Evolutionary conservation across 2,329 filamentous ascomycete species (phyloP).

Genomic region (Paramyrothecium roridum): DNA sequence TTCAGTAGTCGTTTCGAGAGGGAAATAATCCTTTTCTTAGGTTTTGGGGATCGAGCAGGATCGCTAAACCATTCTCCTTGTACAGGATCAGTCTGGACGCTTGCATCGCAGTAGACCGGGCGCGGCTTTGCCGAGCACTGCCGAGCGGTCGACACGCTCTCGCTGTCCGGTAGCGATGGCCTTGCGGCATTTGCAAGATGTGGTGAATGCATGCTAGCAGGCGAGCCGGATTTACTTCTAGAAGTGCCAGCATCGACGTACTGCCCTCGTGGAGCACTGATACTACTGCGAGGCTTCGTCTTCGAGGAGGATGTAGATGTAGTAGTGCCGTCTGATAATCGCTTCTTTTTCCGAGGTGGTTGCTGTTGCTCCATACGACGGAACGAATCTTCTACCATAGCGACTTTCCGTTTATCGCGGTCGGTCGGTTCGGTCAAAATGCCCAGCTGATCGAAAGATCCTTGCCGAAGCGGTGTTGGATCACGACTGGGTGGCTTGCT

Average conservation of each 20-base stretch:
- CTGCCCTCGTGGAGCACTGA: slow-evolving; percentile 28
- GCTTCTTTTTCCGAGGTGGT: slow-evolving; percentile 59
- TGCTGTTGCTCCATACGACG: slow-evolving; percentile 59
- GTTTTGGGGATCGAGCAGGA: slow-evolving; percentile 27
- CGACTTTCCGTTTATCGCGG: slow-evolving; percentile 64
- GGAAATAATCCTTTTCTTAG: slow-evolving; percentile 48
- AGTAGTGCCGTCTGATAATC: slow-evolving; percentile 51
- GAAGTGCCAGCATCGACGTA: slow-evolving; percentile 54
- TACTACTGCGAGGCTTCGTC: slow-evolving; percentile 35
- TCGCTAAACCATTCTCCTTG: slow-evolving; percentile 51
- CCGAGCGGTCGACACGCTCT: slow-evolving; percentile 23
- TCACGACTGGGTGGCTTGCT: slow-evolving; percentile 68
- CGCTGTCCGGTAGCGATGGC: slow-evolving; percentile 20
- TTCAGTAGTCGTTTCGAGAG: slow-evolving; percentile 51
- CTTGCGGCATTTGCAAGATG: slow-evolving; percentile 23
- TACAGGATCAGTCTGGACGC: slow-evolving; percentile 53
- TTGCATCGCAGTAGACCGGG: slow-evolving; percentile 46
- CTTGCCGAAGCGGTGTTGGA: slow-evolving; percentile 58
- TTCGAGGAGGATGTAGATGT: slow-evolving; percentile 28
- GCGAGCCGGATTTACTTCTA: slow-evolving; percentile 51
- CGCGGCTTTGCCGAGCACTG: slow-evolving; percentile 34
- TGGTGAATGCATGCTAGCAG: slow-evolving; percentile 38
- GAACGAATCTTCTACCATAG: slow-evolving; percentile 63
- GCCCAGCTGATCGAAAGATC: slow-evolving; percentile 56
- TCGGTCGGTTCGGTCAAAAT: slow-evolving; percentile 64